Conservation (phyloP, 331 rosid genomes). For the Cydonia oblonga region DNA sequence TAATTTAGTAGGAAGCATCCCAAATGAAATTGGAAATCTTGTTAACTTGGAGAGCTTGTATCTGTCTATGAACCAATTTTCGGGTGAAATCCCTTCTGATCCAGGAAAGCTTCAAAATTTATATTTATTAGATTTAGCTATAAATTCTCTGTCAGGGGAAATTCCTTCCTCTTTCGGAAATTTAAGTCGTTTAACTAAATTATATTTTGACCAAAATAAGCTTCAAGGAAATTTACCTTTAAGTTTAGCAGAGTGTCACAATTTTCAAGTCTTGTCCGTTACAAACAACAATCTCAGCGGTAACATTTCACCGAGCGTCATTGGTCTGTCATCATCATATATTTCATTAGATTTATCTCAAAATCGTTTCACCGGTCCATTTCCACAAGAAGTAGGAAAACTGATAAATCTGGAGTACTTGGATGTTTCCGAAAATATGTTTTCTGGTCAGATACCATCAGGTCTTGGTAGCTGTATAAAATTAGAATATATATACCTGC, state of each 20-base stretch:
- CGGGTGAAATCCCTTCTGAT: background rate
- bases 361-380: background rate
- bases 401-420: background rate
- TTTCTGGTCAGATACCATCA: background rate
- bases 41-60: background rate
- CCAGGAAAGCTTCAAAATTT: background rate
- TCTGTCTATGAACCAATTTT: background rate
- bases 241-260: background rate
- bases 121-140: background rate
- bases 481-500: background rate
- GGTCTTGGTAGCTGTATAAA: background rate
- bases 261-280: background rate
- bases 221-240: background rate
- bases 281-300: background rate
- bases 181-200: background rate
- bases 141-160: background rate
- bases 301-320: background rate
- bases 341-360: background rate
- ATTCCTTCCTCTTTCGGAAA: background rate
- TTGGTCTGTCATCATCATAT: background rate
- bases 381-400: background rate
- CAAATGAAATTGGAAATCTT: background rate
- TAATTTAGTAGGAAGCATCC: background rate
- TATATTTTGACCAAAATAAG: background rate
- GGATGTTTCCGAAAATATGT: background rate